phyloP scores from a whole-genome alignment of 2,329 filamentous ascomycete genomes.

The Arthrobotrys sinensis region DNA sequence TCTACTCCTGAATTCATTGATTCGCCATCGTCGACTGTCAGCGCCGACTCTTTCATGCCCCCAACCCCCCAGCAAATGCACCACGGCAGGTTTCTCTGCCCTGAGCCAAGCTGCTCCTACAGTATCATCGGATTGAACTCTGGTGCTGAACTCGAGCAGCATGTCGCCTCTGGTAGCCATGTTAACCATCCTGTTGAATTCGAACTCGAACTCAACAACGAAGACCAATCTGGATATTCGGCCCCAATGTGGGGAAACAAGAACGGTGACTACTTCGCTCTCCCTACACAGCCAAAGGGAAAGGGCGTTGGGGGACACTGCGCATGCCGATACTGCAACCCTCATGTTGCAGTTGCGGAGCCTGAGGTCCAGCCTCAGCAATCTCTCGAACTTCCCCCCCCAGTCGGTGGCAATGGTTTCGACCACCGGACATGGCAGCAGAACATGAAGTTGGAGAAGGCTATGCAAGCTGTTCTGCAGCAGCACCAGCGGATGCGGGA shows the following conservation, averaged over 20 bases:
- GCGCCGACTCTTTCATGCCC: slow-evolving; percentile 59
- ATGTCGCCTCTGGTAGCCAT: slow-evolving; percentile 52
- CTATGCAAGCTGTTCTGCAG: slow-evolving; percentile 56
- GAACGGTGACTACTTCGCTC: slow-evolving; percentile 52
- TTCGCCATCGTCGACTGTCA: slow-evolving; percentile 54
- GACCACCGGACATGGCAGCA: slow-evolving; percentile 59
- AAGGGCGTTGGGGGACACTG: slow-evolving; percentile 48
- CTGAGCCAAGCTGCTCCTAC: slow-evolving; percentile 56
- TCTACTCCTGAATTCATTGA: slow-evolving; percentile 60
- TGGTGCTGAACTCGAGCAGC: slow-evolving; percentile 53
- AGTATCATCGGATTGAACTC: slow-evolving; percentile 52
- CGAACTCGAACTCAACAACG: slow-evolving; percentile 54
- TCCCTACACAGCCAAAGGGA: slow-evolving; percentile 54
- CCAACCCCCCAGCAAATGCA: slow-evolving; percentile 54
- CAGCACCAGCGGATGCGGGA: slow-evolving; percentile 55
- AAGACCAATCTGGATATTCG: slow-evolving; percentile 49
- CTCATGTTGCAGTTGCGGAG: slow-evolving; percentile 26
- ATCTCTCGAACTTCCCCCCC: slow-evolving; percentile 52
- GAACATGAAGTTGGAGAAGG: slow-evolving; percentile 58
- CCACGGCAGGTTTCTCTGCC: slow-evolving; percentile 53
- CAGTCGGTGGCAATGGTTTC: slow-evolving; percentile 56
- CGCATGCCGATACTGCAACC: slow-evolving; percentile 58
- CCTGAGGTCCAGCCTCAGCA: slow-evolving; percentile 42
- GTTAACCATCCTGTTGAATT: slow-evolving; percentile 55
- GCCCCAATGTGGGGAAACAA: slow-evolving; percentile 52